Evolutionary conservation across 768 basidiomycete genomes (phyloP).

Genomic region (Hydnum rufescens): DNA sequence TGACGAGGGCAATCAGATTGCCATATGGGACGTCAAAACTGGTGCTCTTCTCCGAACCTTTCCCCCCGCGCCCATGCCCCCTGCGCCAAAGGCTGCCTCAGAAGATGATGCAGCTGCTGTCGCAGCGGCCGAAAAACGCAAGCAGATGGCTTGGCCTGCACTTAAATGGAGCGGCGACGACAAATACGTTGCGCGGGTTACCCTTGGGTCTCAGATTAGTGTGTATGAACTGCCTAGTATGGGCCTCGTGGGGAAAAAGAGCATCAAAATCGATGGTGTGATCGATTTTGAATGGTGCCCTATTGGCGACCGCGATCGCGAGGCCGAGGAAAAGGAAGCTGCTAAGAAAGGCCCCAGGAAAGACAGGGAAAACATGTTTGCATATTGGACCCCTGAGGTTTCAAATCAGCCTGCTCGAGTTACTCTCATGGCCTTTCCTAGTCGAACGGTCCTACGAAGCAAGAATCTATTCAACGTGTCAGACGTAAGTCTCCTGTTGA

Average conservation of each 20-base stretch:
- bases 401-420: conserved; percentile 93
- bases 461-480: conserved; percentile 98
- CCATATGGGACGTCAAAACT: conserved; percentile 96
- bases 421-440: conserved; percentile 78
- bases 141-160: conserved; percentile 81
- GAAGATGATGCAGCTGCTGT: conserved; percentile 15
- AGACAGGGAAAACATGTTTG: conserved; percentile 74
- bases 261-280: conserved; percentile 91
- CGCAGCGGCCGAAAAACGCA: conserved; percentile 39
- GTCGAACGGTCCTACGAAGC: conserved; percentile 61
- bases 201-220: conserved; percentile 83
- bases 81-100: conserved; percentile 23
- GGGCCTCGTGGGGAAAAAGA: conserved; percentile 90
- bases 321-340: conserved; percentile 32
- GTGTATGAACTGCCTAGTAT: conserved; percentile 90
- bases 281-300: conserved; percentile 99
- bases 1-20: conserved; percentile 91
- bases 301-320: conserved; percentile 70
- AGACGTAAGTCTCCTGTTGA: conserved; percentile 44
- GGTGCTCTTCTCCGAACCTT: conserved; percentile 86
- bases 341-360: conserved; percentile 36
- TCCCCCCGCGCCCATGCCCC: conserved; percentile 28
- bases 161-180: conserved; percentile 98
- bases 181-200: conserved; percentile 77
- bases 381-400: conserved; percentile 96